Percentiles rank a stretch among this genome's conserved stretches.
Evolutionary conservation across 805 yeast species (phyloP).

Genomic region (Metschnikowia bowlesiae): DNA sequence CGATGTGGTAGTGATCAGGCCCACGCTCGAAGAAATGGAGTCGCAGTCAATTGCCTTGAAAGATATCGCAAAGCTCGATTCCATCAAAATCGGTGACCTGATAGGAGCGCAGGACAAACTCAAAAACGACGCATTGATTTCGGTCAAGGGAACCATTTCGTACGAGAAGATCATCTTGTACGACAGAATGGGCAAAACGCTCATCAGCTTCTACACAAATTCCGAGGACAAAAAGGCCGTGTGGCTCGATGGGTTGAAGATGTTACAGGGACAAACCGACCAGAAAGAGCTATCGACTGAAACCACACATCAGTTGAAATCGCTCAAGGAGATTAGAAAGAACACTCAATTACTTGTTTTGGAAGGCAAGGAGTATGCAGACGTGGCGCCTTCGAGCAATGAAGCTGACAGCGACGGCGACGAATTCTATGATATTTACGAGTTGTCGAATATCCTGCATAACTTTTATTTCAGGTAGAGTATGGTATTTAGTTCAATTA

Average conservation of each 20-base stretch:
- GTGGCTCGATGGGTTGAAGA: conserved; percentile 75
- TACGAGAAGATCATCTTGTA: conserved; percentile 54
- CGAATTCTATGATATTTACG: conserved; percentile 26
- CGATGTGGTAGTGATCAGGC: conserved; percentile 43
- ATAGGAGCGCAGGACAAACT: conserved; percentile 39
- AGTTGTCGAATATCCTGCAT: conserved; percentile 21
- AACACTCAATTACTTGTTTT: conserved; percentile 38
- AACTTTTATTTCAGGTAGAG: conserved; percentile 22
- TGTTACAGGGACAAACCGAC: conserved; percentile 34
- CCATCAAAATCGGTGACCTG: conserved; percentile 44
- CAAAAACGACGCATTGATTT: conserved; percentile 44
- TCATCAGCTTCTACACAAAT: conserved; percentile 64
- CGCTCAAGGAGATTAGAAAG: conserved; percentile 34
- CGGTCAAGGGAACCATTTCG: conserved; percentile 52
- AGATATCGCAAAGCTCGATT: conserved; percentile 48
- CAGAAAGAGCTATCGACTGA: conserved; percentile 33
- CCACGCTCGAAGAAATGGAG: conserved; percentile 57
- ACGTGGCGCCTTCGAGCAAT: conserved; percentile 13
- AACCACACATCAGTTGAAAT: conserved; percentile 32
- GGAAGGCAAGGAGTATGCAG: conserved; percentile 21
- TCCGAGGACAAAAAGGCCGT: conserved; percentile 62
- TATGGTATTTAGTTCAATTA: not conserved
- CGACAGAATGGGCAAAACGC: conserved; percentile 37
- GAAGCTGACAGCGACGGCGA: conserved; percentile 22
- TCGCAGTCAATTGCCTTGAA: conserved; percentile 48